Conservation (phyloP, 768 basidiomycete genomes). For the Serendipita sp. region DNA sequence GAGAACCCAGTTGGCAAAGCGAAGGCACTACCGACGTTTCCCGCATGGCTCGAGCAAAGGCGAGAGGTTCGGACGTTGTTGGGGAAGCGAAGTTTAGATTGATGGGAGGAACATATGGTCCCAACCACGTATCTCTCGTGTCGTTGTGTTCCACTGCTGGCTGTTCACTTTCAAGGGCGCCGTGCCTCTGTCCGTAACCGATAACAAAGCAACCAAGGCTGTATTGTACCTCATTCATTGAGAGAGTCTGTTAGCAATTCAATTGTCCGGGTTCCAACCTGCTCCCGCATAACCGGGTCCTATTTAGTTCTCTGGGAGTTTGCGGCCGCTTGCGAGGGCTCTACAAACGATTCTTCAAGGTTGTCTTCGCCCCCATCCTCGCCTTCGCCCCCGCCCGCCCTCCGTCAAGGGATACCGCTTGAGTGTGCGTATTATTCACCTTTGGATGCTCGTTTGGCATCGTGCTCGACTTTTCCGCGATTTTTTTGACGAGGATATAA, state of each 20-base stretch:
- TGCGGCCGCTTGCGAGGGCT: background rate
- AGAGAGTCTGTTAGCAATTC: background rate
- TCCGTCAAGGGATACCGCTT: background rate
- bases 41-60: slow-evolving; percentile 12
- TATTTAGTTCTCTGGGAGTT: background rate
- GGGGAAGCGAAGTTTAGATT: slow-evolving; percentile 3
- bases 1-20: background rate
- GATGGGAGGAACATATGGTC: background rate
- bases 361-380: background rate
- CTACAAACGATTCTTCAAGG: background rate
- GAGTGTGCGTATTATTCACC: background rate
- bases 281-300: too few species aligned
- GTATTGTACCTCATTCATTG: too few species aligned
- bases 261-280: background rate
- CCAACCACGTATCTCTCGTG: background rate
- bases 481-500: background rate
- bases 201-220: too few species aligned
- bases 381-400: background rate
- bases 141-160: background rate
- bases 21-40: slow-evolving; percentile 15
- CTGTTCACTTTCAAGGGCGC: background rate
- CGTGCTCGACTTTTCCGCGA: background rate
- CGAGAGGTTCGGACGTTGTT: slow-evolving; percentile 13
- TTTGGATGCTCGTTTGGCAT: background rate
- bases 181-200: background rate